phyloP scores from a whole-genome alignment of 2,329 filamentous ascomycete species.

The Claviceps digitariae region DNA sequence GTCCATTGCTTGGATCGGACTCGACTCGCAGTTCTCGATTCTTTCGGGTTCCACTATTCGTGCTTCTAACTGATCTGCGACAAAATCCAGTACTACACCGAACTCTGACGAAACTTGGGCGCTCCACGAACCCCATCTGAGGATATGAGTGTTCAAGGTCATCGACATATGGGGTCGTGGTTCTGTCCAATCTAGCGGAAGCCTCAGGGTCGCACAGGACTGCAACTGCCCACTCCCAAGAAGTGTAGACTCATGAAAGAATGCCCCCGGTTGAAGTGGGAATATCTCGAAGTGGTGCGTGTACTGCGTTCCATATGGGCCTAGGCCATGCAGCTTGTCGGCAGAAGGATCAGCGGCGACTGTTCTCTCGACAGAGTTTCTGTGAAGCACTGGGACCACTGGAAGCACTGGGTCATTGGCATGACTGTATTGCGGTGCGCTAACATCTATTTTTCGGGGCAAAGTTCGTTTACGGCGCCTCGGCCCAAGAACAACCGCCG shows the following conservation, averaged over 20 bases:
- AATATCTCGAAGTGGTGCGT: constrained; percentile 50
- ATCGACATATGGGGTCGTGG: constrained; percentile 25
- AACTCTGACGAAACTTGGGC: constrained; percentile 46
- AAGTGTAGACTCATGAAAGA: constrained; percentile 46
- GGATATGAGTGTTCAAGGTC: constrained; percentile 31
- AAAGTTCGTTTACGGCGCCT: constrained; percentile 29
- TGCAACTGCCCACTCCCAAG: constrained; percentile 35
- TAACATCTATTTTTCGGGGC: constrained; percentile 33
- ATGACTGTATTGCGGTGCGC: constrained; percentile 38
- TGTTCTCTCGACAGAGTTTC: constrained; percentile 6
- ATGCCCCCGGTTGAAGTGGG: constrained; percentile 40
- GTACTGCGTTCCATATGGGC: constrained; percentile 47
- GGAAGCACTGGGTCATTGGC: constrained; percentile 37
- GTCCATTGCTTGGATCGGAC: constrained; percentile 19
- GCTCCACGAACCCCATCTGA: constrained; percentile 45
- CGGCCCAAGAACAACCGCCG: constrained; percentile 1
- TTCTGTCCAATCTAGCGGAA: constrained; percentile 9
- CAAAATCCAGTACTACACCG: constrained; percentile 46
- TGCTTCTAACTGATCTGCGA: constrained; percentile 32
- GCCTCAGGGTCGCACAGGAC: constrained; percentile 20
- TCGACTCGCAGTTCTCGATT: constrained; percentile 3
- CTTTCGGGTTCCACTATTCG: not conserved
- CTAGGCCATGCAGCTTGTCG: constrained; percentile 35
- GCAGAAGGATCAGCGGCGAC: constrained; percentile 8
- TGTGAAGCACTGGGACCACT: constrained; percentile 13